Evolutionary conservation across 331 rosid species (phyloP), one percentile per base, ranked within the genome.

Genomic region (Malus hybrid): DNA sequence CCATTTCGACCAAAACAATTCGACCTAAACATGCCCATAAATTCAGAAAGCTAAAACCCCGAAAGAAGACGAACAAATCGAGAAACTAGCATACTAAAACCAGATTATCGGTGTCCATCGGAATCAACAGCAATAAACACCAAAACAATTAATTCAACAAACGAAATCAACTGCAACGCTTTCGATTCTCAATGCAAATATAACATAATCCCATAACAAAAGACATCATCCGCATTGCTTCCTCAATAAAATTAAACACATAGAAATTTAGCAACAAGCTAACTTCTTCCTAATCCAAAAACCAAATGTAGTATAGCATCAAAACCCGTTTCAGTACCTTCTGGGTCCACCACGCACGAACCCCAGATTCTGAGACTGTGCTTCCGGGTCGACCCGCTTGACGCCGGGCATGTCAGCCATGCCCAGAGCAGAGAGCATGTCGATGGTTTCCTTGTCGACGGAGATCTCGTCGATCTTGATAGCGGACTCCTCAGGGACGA

Each of bases 401-500:
- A 90, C 74, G 0, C 92, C 92, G 0, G 93, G 91, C 62, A 88
- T 61, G 5, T 86, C 89, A 9, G 59, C 18, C 92, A 90, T 88
- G 0, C 93, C 96, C 5, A 90, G 85, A 6, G 93, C 82, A 1
- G 82, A 74, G 34, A 90, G 90, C 97, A 92, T 90, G 9, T 90
- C 93, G 0, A 90, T 61, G 0, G 97, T 90, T 72, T 92, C 94
- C 88, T 80, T 86, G 19, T 92, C 97, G 16, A 92, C 87, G 72
- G 76, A 76, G 34, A 92, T 86, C 2, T 54, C 84, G 0, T 90
- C 91, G 18, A 77, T 84, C 44, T 39, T 69, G 20, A 92, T 86
- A 50, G 96, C 92, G 2, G 96, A 92, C 33, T 80, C 83, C 0
- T 88, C 93, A 2, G 96, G 97, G 3, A 92, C 96, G 71, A 84